Conservation (phyloP, 306 rosid genomes). For the Lithocarpus polystachyus region DNA sequence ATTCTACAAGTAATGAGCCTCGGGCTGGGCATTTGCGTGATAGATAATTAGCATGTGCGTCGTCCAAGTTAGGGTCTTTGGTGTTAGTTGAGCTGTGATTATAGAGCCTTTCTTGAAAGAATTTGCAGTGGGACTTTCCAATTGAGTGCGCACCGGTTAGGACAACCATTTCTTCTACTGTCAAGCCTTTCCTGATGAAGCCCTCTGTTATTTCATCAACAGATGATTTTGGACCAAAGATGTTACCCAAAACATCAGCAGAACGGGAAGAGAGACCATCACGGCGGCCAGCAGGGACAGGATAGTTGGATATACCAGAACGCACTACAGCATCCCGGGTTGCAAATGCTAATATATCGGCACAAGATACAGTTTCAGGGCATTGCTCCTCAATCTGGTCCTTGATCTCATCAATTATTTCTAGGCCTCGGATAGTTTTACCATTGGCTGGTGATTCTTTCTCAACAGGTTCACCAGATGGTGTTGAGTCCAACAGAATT, state of each 20-base stretch:
- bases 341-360: conserved; percentile 53
- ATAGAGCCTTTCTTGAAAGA: conserved; percentile 31
- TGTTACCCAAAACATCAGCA: conserved; percentile 12
- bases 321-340: conserved; percentile 32
- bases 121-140: conserved; percentile 41
- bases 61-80: conserved; percentile 30
- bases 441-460: conserved; percentile 45
- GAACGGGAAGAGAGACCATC: conserved; percentile 47
- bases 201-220: conserved; percentile 12
- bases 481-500: conserved; percentile 47
- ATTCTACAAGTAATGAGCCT: neutral
- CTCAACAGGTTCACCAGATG: conserved; percentile 37
- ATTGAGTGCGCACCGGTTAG: conserved; percentile 63
- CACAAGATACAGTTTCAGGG: conserved; percentile 59
- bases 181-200: conserved; percentile 40
- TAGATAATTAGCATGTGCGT: neutral
- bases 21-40: conserved; percentile 17
- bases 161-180: conserved; percentile 45
- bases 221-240: conserved; percentile 31
- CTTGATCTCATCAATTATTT: conserved; percentile 59
- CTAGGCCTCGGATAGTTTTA: conserved; percentile 35
- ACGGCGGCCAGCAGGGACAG: conserved; percentile 42
- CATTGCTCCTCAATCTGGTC: conserved; percentile 40
- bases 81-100: conserved; percentile 5
- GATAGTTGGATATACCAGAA: conserved; percentile 29